Evolutionary conservation across 2,329 filamentous ascomycete species (phyloP).

Genomic region (Stagonosporopsis vannaccii): DNA sequence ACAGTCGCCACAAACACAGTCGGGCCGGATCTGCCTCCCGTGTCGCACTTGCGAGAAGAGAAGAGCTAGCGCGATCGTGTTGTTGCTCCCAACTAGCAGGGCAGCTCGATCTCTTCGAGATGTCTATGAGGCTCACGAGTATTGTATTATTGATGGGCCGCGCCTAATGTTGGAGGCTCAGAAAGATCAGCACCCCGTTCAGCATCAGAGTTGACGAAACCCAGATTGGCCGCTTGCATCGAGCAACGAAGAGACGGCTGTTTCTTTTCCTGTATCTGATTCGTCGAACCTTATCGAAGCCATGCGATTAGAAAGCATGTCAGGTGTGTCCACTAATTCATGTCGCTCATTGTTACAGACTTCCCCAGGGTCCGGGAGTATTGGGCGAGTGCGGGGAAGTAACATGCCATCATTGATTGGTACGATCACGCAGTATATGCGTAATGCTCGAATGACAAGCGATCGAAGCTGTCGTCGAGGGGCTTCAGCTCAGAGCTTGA

Average conservation of each 20-base stretch:
- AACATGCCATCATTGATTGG: slow-evolving; percentile 40
- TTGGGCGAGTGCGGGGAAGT: slow-evolving; percentile 43
- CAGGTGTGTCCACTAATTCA: slow-evolving; percentile 1
- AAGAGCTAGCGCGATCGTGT: slow-evolving; percentile 16
- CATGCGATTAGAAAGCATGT: slow-evolving; percentile 6
- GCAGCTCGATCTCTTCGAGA: slow-evolving; percentile 8
- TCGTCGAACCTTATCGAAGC: slow-evolving; percentile 10
- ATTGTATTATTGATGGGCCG: background rate
- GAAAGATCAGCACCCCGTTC: background rate
- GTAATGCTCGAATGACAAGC: slow-evolving; percentile 42
- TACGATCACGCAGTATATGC: slow-evolving; percentile 41
- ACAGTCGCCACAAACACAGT: slow-evolving; percentile 3
- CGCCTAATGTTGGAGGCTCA: background rate
- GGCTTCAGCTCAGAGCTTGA: slow-evolving; percentile 23
- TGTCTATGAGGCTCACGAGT: slow-evolving; percentile 17
- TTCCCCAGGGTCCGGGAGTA: slow-evolving; percentile 35
- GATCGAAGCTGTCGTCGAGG: slow-evolving; percentile 23
- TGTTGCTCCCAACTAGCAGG: background rate
- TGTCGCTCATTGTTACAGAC: slow-evolving; percentile 33
- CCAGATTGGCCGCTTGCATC: background rate
- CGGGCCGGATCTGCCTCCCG: slow-evolving; percentile 15
- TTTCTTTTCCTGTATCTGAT: slow-evolving; percentile 10
- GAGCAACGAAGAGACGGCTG: background rate
- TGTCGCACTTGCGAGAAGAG: slow-evolving; percentile 4
- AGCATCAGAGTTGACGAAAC: background rate